phyloP scores from a whole-genome alignment of 2,329 filamentous ascomycete genomes.

The Aspergillus sojae region DNA sequence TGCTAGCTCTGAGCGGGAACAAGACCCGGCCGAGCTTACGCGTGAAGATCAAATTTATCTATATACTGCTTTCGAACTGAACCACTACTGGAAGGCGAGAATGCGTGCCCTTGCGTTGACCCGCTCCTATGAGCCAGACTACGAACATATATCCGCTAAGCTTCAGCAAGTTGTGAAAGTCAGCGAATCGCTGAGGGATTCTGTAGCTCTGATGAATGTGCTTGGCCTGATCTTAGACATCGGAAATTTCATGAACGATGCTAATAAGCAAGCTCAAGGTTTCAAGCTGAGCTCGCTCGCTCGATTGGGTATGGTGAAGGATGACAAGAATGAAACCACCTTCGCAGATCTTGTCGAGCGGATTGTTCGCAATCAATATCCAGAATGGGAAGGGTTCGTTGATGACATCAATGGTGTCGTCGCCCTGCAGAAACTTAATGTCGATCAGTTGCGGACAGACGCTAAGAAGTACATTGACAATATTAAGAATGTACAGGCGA shows the following conservation, averaged over 20 bases:
- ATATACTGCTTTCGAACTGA: constrained; percentile 88
- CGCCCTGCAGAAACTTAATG: constrained; percentile 83
- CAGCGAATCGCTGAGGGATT: constrained; percentile 86
- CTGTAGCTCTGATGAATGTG: constrained; percentile 92
- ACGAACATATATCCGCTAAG: constrained; percentile 86
- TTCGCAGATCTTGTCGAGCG: constrained; percentile 95
- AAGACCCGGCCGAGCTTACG: constrained; percentile 84
- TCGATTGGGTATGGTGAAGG: constrained; percentile 94
- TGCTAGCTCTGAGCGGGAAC: constrained; percentile 74
- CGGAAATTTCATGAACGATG: constrained; percentile 99
- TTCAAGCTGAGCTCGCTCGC: constrained; percentile 97
- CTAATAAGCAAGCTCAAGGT: constrained; percentile 95
- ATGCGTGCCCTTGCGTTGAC: constrained; percentile 90
- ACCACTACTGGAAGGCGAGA: constrained; percentile 98
- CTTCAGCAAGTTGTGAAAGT: constrained; percentile 83
- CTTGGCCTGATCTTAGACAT: constrained; percentile 95
- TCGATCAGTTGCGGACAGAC: constrained; percentile 85
- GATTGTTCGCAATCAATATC: constrained; percentile 94
- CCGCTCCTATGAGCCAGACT: constrained; percentile 80
- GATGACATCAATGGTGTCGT: constrained; percentile 83
- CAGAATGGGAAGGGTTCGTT: constrained; percentile 88
- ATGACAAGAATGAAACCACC: constrained; percentile 97
- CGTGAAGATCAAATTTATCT: constrained; percentile 95
- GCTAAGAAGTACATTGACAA: constrained; percentile 93
- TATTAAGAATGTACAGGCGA: constrained; percentile 89